phyloP scores from a whole-genome alignment of 2,329 filamentous ascomycete species.

The Chaetoscypha palmicola region DNA sequence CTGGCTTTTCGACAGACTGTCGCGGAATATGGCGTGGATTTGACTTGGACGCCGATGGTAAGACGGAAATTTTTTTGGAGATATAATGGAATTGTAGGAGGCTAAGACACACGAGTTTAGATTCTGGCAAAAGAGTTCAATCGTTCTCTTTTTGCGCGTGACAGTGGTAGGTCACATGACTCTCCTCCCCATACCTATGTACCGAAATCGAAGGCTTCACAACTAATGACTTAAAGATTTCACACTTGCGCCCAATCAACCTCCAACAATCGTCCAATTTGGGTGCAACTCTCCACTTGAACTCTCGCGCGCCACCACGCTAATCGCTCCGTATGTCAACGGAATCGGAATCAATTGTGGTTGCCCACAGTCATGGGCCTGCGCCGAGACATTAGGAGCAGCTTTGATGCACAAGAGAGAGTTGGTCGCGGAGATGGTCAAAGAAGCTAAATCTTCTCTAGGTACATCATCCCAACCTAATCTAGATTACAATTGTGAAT shows the following conservation, averaged over 20 bases:
- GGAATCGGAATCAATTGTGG: slow-evolving; percentile 68
- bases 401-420: slow-evolving; percentile 61
- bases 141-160: slow-evolving; percentile 50
- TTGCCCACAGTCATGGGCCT: slow-evolving; percentile 67
- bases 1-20: slow-evolving; percentile 64
- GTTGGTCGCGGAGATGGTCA: slow-evolving; percentile 59
- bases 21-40: slow-evolving; percentile 55
- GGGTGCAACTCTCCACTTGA: slow-evolving; percentile 56
- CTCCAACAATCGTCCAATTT: slow-evolving; percentile 61
- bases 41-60: slow-evolving; percentile 66
- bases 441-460: slow-evolving; percentile 47
- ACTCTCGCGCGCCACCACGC: slow-evolving; percentile 53
- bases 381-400: slow-evolving; percentile 59
- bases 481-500: background rate
- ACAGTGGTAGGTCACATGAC: slow-evolving; percentile 42
- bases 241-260: slow-evolving; percentile 48
- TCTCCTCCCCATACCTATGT: slow-evolving; percentile 16
- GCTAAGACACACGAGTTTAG: slow-evolving; percentile 14
- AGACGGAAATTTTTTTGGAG: background rate
- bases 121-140: slow-evolving; percentile 64
- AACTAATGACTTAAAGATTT: slow-evolving; percentile 45
- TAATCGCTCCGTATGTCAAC: slow-evolving; percentile 54
- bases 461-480: background rate
- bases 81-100: background rate
- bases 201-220: slow-evolving; percentile 4